phyloP scores from a whole-genome alignment of 2,329 filamentous ascomycete species.

The Tympanopsis confertula region DNA sequence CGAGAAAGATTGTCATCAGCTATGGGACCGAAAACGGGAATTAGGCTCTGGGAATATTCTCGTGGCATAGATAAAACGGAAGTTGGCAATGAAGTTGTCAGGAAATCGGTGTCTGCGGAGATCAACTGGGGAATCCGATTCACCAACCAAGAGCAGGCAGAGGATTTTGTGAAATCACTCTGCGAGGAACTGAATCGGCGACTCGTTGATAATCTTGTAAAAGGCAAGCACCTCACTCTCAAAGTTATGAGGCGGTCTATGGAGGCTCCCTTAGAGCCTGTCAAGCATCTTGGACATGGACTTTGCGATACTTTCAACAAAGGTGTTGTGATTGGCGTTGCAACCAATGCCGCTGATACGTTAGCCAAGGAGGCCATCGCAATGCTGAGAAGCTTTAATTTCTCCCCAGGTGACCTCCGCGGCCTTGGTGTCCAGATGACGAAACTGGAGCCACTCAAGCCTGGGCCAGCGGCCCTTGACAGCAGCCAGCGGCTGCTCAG shows the following conservation, averaged over 20 bases:
- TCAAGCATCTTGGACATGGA: conserved; percentile 88
- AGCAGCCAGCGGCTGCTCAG: conserved; percentile 75
- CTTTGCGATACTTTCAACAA: conserved; percentile 94
- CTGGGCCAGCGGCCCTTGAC: too few species aligned
- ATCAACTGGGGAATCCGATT: conserved; percentile 98
- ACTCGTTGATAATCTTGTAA: conserved; percentile 71
- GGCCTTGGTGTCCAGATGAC: conserved; percentile 89
- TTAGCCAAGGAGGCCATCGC: conserved; percentile 76
- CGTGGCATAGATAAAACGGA: conserved; percentile 77
- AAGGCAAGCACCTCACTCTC: conserved; percentile 78
- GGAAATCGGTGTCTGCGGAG: conserved; percentile 93
- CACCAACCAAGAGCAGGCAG: conserved; percentile 79
- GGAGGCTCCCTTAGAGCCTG: conserved; percentile 80
- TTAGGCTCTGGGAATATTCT: conserved; percentile 81
- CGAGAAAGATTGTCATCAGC: conserved; percentile 63
- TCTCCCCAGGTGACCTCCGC: conserved; percentile 80
- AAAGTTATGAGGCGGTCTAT: conserved; percentile 84
- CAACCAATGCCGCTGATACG: conserved; percentile 62
- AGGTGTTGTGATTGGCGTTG: conserved; percentile 68
- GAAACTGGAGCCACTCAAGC: conserved; percentile 72
- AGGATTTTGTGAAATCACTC: conserved; percentile 78
- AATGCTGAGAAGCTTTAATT: conserved; percentile 68
- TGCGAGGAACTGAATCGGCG: conserved; percentile 76
- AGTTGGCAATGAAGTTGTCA: conserved; percentile 74
- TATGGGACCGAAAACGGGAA: conserved; percentile 84